These are phyloP conservation scores for Kazachstania psychrophila DNA, from an alignment of 805 yeast genomes.

Conservation along the genomic window DNA sequence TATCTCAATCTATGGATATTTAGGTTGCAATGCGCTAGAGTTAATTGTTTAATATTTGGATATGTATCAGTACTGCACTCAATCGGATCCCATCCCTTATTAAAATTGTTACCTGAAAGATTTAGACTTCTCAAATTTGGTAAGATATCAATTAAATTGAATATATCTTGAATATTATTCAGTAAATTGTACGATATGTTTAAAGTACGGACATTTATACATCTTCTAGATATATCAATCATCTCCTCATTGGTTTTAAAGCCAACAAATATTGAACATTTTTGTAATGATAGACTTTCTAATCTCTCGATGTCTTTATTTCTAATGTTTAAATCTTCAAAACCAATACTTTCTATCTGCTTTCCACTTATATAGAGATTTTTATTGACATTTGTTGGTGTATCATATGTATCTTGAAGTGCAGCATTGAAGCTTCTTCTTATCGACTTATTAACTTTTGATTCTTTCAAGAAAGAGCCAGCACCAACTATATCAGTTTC, in stretches of 20 bases:
- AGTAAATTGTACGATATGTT: constrained; percentile 58
- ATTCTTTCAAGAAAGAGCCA: constrained; percentile 20
- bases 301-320: constrained; percentile 42
- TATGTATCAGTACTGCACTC: background rate
- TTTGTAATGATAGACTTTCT: constrained; percentile 38
- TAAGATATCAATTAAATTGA: constrained; percentile 26
- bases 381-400: constrained; percentile 23
- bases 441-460: constrained; percentile 23
- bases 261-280: background rate
- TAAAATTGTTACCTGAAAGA: constrained; percentile 15
- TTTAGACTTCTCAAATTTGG: constrained; percentile 11
- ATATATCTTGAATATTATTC: constrained; percentile 32
- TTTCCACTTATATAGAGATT: constrained; percentile 47
- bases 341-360: constrained; percentile 53
- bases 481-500: constrained; percentile 11
- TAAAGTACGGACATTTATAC: constrained; percentile 30
- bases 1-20: background rate
- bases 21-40: constrained; percentile 20
- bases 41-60: constrained; percentile 12
- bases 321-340: constrained; percentile 42
- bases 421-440: constrained; percentile 38
- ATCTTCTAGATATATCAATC: background rate
- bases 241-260: background rate
- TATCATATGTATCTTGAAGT: constrained; percentile 40
- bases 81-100: background rate